A percentile compares a stretch with the other conserved stretches of the same genome.
Evolutionary conservation across 2,329 filamentous ascomycete genomes (phyloP).

Genomic region (Botrytis tulipae): DNA sequence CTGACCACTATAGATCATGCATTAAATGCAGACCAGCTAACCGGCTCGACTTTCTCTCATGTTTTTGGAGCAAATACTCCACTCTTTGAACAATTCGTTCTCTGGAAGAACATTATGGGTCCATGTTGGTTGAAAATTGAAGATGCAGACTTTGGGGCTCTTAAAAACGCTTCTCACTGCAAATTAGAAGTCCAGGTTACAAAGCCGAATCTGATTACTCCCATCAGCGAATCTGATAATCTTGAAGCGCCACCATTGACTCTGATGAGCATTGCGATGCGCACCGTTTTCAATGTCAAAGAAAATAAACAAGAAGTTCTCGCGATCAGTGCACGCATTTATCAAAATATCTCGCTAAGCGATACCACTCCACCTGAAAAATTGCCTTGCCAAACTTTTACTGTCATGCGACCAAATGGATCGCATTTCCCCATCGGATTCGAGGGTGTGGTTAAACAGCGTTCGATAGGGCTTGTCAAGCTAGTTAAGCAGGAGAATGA

Average conservation of each 20-base stretch:
- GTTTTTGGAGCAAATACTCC: constrained; percentile 92
- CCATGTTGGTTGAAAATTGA: constrained; percentile 95
- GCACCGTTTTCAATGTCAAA: constrained; percentile 84
- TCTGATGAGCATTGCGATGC: constrained; percentile 89
- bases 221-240: constrained; percentile 74
- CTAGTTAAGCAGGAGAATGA: constrained; percentile 81
- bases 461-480: constrained; percentile 74
- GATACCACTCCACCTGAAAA: constrained; percentile 89
- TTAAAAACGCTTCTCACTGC: constrained; percentile 95
- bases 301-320: constrained; percentile 97
- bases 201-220: constrained; percentile 72
- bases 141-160: constrained; percentile 74
- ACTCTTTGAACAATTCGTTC: constrained; percentile 95
- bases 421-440: constrained; percentile 82
- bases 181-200: constrained; percentile 85
- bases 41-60: constrained; percentile 87
- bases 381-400: constrained; percentile 86
- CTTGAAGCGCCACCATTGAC: constrained; percentile 83
- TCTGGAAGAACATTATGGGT: constrained; percentile 99
- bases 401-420: constrained; percentile 78
- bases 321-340: constrained; percentile 85
- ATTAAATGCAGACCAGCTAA: constrained; percentile 62
- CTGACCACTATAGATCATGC: constrained; percentile 53
- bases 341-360: constrained; percentile 82
- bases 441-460: constrained; percentile 67